These are phyloP conservation scores for Alternaria brassicae DNA, from an alignment of 2,329 filamentous ascomycete species.

Conservation along the genomic window DNA sequence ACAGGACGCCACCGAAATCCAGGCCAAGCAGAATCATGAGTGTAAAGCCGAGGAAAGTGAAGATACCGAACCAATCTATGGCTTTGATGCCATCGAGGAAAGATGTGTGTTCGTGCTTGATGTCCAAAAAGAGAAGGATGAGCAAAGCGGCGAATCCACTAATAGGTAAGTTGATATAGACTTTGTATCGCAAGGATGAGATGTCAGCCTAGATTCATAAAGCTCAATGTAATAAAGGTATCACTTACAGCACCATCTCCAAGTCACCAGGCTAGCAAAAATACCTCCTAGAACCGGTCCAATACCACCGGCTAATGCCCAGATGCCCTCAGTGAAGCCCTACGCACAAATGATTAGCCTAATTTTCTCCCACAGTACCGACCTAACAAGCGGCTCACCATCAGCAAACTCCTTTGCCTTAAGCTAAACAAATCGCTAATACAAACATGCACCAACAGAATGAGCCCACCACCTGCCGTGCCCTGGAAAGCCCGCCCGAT, in stretches of 20 bases:
- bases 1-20: constrained; percentile 61
- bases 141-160: constrained; percentile 58
- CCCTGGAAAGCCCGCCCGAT: constrained; percentile 68
- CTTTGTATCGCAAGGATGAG: constrained; percentile 21
- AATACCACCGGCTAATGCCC: constrained; percentile 61
- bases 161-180: constrained; percentile 64
- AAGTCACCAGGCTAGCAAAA: constrained; percentile 55
- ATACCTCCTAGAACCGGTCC: constrained; percentile 63
- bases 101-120: constrained; percentile 62
- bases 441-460: constrained; percentile 67
- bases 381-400: constrained; percentile 29
- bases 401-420: constrained; percentile 57
- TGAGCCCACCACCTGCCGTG: constrained; percentile 67
- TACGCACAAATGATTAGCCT: not conserved
- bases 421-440: constrained; percentile 70
- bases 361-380: not conserved
- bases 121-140: constrained; percentile 61
- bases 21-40: constrained; percentile 62
- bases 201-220: not conserved
- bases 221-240: not conserved
- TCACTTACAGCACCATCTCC: constrained; percentile 60
- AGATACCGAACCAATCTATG: constrained; percentile 62
- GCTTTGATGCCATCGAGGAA: constrained; percentile 58
- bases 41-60: constrained; percentile 60
- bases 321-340: constrained; percentile 61